phyloP scores from a whole-genome alignment of 805 yeast genomes.

The Wickerhamiella shivajii region DNA sequence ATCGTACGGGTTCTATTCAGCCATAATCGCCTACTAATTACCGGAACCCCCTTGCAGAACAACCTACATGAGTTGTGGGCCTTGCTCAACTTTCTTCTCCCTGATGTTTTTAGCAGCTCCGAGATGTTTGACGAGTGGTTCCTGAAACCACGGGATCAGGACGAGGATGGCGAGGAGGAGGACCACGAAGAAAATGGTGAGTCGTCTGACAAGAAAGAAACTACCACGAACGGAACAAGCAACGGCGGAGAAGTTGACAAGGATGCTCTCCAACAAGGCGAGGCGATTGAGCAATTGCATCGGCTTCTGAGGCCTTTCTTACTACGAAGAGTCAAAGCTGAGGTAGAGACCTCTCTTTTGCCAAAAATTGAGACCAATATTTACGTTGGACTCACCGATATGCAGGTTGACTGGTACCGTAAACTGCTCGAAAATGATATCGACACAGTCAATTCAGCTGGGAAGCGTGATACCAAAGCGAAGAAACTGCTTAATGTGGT shows the following conservation, averaged over 20 bases:
- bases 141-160: constrained; percentile 22
- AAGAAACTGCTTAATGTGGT: constrained; percentile 83
- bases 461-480: constrained; percentile 62
- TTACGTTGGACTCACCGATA: constrained; percentile 90
- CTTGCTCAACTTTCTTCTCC: constrained; percentile 69
- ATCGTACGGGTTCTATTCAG: constrained; percentile 82
- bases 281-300: constrained; percentile 78
- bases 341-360: constrained; percentile 78
- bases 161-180: constrained; percentile 20
- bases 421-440: constrained; percentile 78
- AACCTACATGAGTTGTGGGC: constrained; percentile 97
- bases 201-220: constrained; percentile 24
- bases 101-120: constrained; percentile 90
- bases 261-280: constrained; percentile 38
- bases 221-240: constrained; percentile 23
- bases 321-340: constrained; percentile 78
- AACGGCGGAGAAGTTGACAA: constrained; percentile 24
- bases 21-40: constrained; percentile 66
- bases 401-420: constrained; percentile 89
- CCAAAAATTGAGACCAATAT: constrained; percentile 84
- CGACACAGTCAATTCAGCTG: constrained; percentile 85
- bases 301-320: constrained; percentile 76
- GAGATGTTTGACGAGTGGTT: constrained; percentile 90
- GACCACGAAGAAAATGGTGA: not conserved
- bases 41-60: constrained; percentile 94